Conservation (phyloP, 306 rosid species). For the Trifolium repens region DNA sequence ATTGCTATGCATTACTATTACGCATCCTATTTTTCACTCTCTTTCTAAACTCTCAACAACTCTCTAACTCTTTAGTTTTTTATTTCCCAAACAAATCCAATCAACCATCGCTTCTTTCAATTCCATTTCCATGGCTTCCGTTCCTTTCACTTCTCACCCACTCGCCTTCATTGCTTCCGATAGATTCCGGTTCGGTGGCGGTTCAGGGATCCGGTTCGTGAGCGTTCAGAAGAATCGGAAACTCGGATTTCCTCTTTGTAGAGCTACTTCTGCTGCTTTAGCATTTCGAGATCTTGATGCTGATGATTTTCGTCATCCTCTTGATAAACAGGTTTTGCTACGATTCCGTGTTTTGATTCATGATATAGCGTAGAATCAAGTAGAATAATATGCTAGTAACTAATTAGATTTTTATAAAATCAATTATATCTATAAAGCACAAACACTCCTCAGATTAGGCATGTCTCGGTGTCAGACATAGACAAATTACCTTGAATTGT, state of each 20-base stretch:
- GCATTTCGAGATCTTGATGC: conserved; percentile 83
- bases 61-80: not conserved
- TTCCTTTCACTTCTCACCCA: conserved; percentile 49
- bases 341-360: not conserved
- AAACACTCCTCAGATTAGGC: too few species aligned
- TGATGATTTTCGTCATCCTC: conserved; percentile 95
- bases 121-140: conserved; percentile 66
- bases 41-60: too few species aligned
- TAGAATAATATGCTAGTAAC: too few species aligned
- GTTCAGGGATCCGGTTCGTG: conserved; percentile 37
- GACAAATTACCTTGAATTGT: too few species aligned
- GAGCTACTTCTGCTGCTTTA: conserved; percentile 62
- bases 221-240: conserved; percentile 39
- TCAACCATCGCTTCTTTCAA: conserved; percentile 7
- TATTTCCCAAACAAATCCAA: not conserved
- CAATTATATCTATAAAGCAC: too few species aligned
- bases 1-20: too few species aligned
- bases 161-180: conserved; percentile 15
- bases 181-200: conserved; percentile 34
- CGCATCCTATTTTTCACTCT: too few species aligned
- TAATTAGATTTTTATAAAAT: too few species aligned
- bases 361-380: too few species aligned
- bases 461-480: too few species aligned
- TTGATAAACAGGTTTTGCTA: conserved; percentile 71
- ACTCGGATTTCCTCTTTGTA: conserved; percentile 43